Percentiles rank a stretch among this genome's conserved stretches.
phyloP scores from a whole-genome alignment of 305 asterid genomes.

The Euphrasia arctica region DNA sequence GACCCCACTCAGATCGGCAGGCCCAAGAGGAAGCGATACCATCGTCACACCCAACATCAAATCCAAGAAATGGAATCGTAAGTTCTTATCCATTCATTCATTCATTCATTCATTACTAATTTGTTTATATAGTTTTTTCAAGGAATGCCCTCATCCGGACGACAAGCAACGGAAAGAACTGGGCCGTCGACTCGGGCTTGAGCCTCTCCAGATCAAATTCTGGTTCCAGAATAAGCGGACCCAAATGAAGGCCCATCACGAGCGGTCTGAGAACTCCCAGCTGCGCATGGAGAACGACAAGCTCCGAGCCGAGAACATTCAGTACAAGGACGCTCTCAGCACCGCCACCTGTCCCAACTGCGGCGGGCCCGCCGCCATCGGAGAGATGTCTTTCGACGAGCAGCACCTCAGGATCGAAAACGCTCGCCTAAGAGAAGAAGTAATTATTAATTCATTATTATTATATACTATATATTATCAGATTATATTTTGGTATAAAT shows the following conservation, averaged over 20 bases:
- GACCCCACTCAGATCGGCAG: constrained; percentile 38
- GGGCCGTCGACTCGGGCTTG: constrained; percentile 40
- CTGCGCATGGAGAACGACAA: constrained; percentile 61
- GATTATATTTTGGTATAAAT: too few species aligned
- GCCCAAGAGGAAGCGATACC: constrained; percentile 46
- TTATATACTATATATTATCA: too few species aligned
- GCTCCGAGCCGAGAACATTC: constrained; percentile 57
- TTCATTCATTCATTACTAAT: background rate
- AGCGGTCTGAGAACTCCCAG: constrained; percentile 38
- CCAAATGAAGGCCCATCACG: constrained; percentile 52
- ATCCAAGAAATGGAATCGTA: constrained; percentile 57
- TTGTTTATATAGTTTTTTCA: constrained; percentile 36
- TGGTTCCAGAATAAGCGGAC: constrained; percentile 64
- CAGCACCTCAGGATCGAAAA: constrained; percentile 5
- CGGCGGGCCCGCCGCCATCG: constrained; percentile 68
- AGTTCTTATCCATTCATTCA: background rate
- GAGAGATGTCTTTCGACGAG: background rate
- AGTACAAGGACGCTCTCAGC: constrained; percentile 60
- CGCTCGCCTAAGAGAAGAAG: constrained; percentile 7
- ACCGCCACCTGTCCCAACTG: constrained; percentile 68
- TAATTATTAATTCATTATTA: background rate
- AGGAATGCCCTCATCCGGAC: constrained; percentile 58
- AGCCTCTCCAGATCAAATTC: constrained; percentile 59
- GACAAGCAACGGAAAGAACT: constrained; percentile 60
- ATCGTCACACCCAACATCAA: constrained; percentile 51